phyloP scores from a whole-genome alignment of 129 eudicot species.

The Lactuca sativa region DNA sequence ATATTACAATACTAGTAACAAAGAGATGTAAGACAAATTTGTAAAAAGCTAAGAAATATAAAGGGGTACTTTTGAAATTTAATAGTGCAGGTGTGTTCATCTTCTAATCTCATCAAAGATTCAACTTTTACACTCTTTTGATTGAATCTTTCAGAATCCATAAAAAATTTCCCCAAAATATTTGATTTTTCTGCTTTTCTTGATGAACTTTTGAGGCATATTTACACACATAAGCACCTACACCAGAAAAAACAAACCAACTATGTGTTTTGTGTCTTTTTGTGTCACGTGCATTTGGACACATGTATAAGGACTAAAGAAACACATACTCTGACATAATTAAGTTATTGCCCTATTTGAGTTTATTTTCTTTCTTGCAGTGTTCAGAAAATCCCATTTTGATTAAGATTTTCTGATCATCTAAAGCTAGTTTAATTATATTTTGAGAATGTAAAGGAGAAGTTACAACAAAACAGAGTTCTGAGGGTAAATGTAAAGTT shows the following conservation, averaged over 20 bases:
- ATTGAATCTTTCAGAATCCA: not conserved
- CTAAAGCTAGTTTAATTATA: not conserved
- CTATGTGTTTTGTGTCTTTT: conserved; percentile 14
- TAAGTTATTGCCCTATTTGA: conserved; percentile 1
- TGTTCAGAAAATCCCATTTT: not conserved
- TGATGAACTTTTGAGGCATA: conserved; percentile 4
- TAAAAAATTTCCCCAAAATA: not conserved
- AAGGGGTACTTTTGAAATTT: no score
- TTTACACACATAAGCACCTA: conserved; percentile 19
- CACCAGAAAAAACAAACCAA: conserved; percentile 16
- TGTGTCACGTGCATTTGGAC: conserved; percentile 31
- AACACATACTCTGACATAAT: conserved; percentile 8
- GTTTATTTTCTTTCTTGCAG: not conserved
- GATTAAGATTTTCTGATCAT: not conserved
- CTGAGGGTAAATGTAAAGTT: not conserved
- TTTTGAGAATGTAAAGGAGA: not conserved
- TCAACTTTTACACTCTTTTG: not conserved
- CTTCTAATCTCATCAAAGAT: not conserved
- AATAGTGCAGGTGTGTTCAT: not conserved
- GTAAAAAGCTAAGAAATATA: no score
- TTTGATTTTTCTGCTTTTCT: not conserved
- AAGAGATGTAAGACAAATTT: no score
- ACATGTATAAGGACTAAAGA: conserved; percentile 1
- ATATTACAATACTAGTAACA: no score
- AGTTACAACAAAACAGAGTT: not conserved